Base-by-base conservation (phyloP, 163 green algal species). In the Scenedesmus sp. region DNA sequence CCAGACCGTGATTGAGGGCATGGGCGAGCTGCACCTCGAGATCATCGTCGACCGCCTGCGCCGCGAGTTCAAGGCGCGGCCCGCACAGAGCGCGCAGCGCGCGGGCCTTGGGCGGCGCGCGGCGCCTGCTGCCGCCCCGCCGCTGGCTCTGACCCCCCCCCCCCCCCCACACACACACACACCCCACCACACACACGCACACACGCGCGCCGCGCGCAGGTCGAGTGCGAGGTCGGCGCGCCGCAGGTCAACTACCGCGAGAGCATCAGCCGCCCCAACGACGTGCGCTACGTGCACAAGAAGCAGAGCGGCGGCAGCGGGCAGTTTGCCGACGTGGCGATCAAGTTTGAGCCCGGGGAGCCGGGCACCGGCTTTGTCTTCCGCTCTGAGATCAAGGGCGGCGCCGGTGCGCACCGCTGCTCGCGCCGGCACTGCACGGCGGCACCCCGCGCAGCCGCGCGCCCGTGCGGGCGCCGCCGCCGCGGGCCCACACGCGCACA, bases 11-110 rank as follows among this genome's bases (percentile, higher is more conserved):
- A 99, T 99, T 70, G 95, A 98, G 90, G 96, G 96, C 83, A 99
- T 99, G 96, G 96, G 96, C 45, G 96, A 99, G 89, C 94, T 99
- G 79, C 96, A 99, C 89, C 84, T 99, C 81, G 96, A 99, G 81
- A 99, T 99, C 83, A 97, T 99, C 70, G 96, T 99, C 48, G 96
- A 99, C 83, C 86, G 96, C 51, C 87, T 99, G 60, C 90, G 91
- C 64, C 91, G 96, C 70, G 96, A 99, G 89, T 99, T 98, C 89
- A 98, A 99, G 84, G 95, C 99, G 33, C 90, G 75, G 44, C 9
- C 4, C 39, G 29, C 42, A 26, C 45, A 39, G 33, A 66, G 69
- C 53, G 74, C 22, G 62, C n/a, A n/a, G n/a, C n/a, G n/a, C n/a
- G n/a, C n/a, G n/a, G n/a, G n/a, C n/a, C n/a, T n/a, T n/a, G n/a